phyloP scores from a whole-genome alignment of 768 basidiomycete species.

The Leccinum rimulosum region DNA sequence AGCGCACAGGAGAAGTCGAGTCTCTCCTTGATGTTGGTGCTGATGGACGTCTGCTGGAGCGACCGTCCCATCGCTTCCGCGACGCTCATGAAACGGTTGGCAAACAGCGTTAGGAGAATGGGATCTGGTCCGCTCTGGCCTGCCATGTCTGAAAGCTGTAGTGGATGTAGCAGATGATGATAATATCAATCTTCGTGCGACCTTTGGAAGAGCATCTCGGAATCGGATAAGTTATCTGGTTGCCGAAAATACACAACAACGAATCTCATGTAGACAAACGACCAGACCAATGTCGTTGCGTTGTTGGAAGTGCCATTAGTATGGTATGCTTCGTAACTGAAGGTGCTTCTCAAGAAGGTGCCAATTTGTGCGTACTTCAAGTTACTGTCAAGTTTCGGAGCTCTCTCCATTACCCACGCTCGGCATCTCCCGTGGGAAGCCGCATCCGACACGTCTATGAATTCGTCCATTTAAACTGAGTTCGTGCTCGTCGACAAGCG shows the following conservation, averaged over 20 bases:
- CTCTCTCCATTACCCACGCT: too few species aligned
- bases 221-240: too few species aligned
- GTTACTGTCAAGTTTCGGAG: too few species aligned
- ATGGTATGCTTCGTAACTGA: too few species aligned
- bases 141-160: conserved; percentile 12
- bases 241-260: background rate
- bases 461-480: conserved; percentile 31
- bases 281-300: too few species aligned
- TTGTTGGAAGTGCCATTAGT: too few species aligned
- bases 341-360: too few species aligned
- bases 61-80: conserved; percentile 95
- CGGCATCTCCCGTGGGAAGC: too few species aligned
- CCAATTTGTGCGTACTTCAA: too few species aligned
- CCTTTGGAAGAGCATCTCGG: background rate
- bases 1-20: conserved; percentile 94
- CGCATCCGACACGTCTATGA: background rate
- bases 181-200: background rate
- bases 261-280: background rate
- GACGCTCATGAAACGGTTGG: conserved; percentile 96
- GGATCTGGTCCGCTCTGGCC: conserved; percentile 61
- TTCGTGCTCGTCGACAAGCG: conserved; percentile 45
- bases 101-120: conserved; percentile 86
- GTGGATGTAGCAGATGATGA: background rate
- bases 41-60: conserved; percentile 84
- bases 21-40: conserved; percentile 94